Evolutionary conservation across 2,329 filamentous ascomycete genomes (phyloP).

Genomic region (Colletotrichum musae): DNA sequence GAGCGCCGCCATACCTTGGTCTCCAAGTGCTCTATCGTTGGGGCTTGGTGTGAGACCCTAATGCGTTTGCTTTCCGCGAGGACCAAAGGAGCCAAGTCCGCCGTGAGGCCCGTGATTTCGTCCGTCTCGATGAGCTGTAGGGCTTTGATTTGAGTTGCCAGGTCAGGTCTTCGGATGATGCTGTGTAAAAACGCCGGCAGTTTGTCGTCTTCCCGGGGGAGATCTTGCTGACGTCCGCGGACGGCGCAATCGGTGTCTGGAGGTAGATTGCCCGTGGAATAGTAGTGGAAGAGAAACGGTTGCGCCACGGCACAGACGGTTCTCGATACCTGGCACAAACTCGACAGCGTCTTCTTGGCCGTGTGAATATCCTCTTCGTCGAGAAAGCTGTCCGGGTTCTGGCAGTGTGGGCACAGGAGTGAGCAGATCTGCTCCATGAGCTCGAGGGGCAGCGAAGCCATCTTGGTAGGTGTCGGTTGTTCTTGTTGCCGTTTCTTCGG

Average conservation of each 20-base stretch:
- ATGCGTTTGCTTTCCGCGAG: background rate
- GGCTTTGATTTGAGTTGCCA: constrained; percentile 8
- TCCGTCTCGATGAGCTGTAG: constrained; percentile 30
- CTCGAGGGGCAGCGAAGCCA: constrained; percentile 29
- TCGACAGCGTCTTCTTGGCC: constrained; percentile 6
- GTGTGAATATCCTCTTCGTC: background rate
- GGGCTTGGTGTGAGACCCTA: background rate
- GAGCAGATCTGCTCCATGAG: constrained; percentile 32
- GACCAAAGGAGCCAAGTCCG: constrained; percentile 7
- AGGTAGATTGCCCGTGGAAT: constrained; percentile 10
- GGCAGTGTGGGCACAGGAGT: constrained; percentile 26
- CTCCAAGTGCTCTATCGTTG: constrained; percentile 5
- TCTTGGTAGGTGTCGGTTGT: background rate
- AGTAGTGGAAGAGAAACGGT: constrained; percentile 35
- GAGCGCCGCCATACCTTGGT: constrained; percentile 5
- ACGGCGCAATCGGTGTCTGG: background rate
- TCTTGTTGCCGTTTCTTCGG: background rate
- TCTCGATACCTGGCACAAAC: constrained; percentile 26
- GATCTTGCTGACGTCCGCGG: background rate
- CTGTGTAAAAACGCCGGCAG: constrained; percentile 17
- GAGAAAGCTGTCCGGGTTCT: background rate
- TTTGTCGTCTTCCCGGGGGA: constrained; percentile 6
- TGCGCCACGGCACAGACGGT: constrained; percentile 24
- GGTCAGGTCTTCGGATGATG: constrained; percentile 17
- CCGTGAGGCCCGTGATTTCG: constrained; percentile 14